Base-by-base conservation (phyloP, 106 monocot species). In the Chionographis japonica region DNA sequence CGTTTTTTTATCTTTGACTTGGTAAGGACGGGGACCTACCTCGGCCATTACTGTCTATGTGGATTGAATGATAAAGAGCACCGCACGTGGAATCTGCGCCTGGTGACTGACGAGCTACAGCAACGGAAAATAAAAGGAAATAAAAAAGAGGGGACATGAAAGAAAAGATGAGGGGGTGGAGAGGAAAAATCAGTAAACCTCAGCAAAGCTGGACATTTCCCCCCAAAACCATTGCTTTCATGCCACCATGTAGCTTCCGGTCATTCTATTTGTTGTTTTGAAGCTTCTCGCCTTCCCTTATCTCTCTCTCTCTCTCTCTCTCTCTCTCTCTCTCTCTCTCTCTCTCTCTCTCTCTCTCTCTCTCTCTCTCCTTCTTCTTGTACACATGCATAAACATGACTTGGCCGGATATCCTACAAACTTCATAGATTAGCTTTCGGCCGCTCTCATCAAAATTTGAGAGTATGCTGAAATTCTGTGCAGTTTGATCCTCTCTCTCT, bases 41-140 rank as follows among this genome's bases (percentile, higher is more conserved):
- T 55, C 54, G 68, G 40, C 60, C 53, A 61, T 61, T 69, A 40
- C 68, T 68, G 76, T 76, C 68, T 69, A 68, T 76, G 56, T 56
- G 69, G 77, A 58, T 77, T 70, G 69, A 63, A 70, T 63, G 70
- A 50, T 69, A 70, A 68, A 70, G 63, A 77, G 70, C 69, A 69
- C 63, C 67, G 77, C 77, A 77, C 77, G 77, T 77, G 77, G 77
- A 77, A 43, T 77, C 77, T 74, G 80, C 73, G 54, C 78, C 78
- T 60, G 27, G 63, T 69, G 79, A 73, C 79, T 69, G 73, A 60
- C 62, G 38, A 58, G 20, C 52, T 16, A 68, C 68, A 76, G 68
- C 68, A 5, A 61, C 19, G 46, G 46, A 35, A 58, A 57, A 8
- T 40, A n/a, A 38, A 73, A 73, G 6, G 9, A 10, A 43, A 52